Base-by-base conservation (phyloP, 306 rosid genomes). In the Cucumis hystrix region DNA sequence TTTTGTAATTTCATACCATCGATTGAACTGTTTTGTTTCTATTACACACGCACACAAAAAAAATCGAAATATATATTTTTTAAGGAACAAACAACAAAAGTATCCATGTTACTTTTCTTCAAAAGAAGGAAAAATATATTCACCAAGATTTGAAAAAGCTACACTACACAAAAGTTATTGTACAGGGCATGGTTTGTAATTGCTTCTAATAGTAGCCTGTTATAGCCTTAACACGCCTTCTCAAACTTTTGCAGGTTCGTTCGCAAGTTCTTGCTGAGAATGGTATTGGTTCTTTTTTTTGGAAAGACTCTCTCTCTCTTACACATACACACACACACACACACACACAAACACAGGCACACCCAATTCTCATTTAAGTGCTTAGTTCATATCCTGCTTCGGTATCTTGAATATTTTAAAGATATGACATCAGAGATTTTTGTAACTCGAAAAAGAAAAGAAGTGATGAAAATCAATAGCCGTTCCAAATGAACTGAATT, bases 161-260 rank as follows among this genome's bases (percentile, higher is more conserved):
- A 69, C 75, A 69, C 37, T 33, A 33, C 37, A 33, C 37, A 7
- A 41, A 65, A 40, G 37, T 70, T 14, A 37, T 25, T 9, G 28
- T 15, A 7, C 12, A 4, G 76, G 59, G 16, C 21, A 35, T 23
- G 43, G 33, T 72, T 9, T 51, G 76, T 72, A 72, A 25, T 49
- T 47, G 60, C 21, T 49, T 45, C 55, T 25, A 67, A 67, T 25
- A 71, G 43, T 71, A 7, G 60, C 54, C 16, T 40, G 30, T 45
- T 69, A 61, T 25, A 12, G 41, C 37, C 75, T 70, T 70, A 45
- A 70, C 58, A n/a, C 77, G 61, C 20, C 49, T 71, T 82, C 64
- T 57, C 37, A 63, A 25, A 28, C 76, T 79, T 79, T 84, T 86
- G 88, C 79, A 95, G 99, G 97, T 95, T 90, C 79, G 97, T 95